A percentile compares a stretch with the other conserved stretches of the same genome.
Evolutionary conservation across 257 asterid species (phyloP).

Genomic region (Solanum neorickii): DNA sequence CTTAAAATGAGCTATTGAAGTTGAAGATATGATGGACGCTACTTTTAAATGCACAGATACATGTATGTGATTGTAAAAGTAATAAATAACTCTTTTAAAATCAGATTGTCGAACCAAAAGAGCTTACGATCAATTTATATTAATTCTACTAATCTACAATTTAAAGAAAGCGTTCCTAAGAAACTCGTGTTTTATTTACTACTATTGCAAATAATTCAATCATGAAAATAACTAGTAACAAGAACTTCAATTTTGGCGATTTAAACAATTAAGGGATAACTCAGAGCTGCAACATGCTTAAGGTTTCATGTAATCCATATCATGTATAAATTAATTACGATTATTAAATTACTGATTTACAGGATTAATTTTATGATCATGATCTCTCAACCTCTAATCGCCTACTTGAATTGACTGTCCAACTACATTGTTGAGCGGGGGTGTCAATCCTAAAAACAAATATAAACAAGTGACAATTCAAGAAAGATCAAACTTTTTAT

Average conservation of each 20-base stretch:
- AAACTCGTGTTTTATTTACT: neutral
- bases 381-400: neutral
- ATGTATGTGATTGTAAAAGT: neutral
- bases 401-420: neutral
- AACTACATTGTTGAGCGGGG: neutral
- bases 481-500: neutral
- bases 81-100: neutral
- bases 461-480: neutral
- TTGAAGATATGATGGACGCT: no score
- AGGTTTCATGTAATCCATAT: neutral
- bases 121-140: neutral
- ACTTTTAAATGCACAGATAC: neutral
- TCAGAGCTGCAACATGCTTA: neutral
- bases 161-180: neutral
- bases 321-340: neutral
- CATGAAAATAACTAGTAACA: neutral
- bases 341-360: no score
- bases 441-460: neutral
- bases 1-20: no score
- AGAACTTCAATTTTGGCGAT: neutral
- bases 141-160: neutral
- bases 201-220: neutral
- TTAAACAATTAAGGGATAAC: neutral
- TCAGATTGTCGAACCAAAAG: no score
- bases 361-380: neutral